Conservation (phyloP, 2,329 filamentous ascomycete genomes). For the Akanthomyces uredinophilus region DNA sequence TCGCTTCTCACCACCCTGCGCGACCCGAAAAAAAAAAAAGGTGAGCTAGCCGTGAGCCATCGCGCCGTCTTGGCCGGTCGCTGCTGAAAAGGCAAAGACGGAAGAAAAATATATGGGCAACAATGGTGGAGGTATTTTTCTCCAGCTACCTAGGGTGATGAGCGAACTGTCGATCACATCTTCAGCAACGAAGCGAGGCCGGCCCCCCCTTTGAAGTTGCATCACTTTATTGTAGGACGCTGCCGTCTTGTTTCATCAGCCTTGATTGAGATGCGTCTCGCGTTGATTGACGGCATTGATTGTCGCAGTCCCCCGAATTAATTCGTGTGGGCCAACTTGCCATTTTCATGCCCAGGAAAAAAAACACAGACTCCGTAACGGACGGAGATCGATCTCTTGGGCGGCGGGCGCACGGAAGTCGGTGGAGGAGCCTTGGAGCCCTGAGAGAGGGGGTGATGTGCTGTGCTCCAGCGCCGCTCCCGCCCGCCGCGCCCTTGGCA, state of each 20-base stretch:
- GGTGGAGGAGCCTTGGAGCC: too few species aligned
- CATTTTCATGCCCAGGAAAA: background rate
- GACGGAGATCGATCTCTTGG: background rate
- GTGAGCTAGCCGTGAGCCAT: background rate
- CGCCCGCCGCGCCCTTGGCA: background rate
- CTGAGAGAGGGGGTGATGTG: background rate
- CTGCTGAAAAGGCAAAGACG: too few species aligned
- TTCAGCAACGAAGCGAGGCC: background rate
- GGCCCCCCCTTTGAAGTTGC: background rate
- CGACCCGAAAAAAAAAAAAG: too few species aligned
- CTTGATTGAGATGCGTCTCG: too few species aligned
- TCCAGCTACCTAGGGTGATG: too few species aligned
- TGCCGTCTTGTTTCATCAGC: background rate
- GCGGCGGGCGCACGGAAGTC: background rate
- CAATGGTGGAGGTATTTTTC: too few species aligned
- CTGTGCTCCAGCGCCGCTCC: background rate
- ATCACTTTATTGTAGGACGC: background rate
- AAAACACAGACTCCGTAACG: background rate
- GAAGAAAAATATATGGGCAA: too few species aligned
- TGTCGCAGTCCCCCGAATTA: too few species aligned
- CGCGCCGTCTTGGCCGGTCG: too few species aligned
- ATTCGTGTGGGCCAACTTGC: too few species aligned
- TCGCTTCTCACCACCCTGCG: background rate
- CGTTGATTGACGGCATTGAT: too few species aligned
- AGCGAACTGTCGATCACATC: constrained; percentile 1